Conservation (phyloP, 108 stramenopile species). For the Nitzschia sp. region DNA sequence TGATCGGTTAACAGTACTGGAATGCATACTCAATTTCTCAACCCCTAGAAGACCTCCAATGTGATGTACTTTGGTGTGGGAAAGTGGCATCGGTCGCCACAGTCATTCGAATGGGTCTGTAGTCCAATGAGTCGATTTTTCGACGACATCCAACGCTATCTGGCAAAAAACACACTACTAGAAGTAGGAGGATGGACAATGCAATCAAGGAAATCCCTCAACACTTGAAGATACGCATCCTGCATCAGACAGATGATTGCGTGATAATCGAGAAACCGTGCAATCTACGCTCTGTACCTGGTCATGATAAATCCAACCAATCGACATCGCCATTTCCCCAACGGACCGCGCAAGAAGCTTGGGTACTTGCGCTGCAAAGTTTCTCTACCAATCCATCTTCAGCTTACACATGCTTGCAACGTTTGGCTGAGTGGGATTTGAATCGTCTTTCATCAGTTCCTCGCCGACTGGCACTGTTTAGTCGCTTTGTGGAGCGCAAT, state of each 20-base stretch:
- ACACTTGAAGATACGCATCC: conserved; percentile 45
- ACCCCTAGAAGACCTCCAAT: no score
- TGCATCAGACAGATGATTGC: conserved; percentile 59
- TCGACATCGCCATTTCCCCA: neutral
- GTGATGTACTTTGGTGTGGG: no score
- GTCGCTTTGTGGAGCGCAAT: conserved; percentile 51
- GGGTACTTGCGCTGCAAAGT: conserved; percentile 51
- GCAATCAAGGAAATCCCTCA: conserved; percentile 21
- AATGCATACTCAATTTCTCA: no score
- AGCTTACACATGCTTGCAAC: neutral
- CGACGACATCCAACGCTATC: no score
- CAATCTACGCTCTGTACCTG: conserved; percentile 72
- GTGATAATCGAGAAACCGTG: conserved; percentile 76
- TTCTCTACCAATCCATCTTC: conserved; percentile 11
- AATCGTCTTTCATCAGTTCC: conserved; percentile 33
- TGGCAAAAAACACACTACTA: no score
- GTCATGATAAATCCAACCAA: conserved; percentile 43
- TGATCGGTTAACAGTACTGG: no score
- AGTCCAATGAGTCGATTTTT: no score
- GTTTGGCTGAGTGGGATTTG: neutral
- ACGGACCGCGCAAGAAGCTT: conserved; percentile 61
- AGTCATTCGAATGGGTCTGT: no score
- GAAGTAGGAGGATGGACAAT: no score
- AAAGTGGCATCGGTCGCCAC: no score
- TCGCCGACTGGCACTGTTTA: conserved; percentile 52